phyloP scores from a whole-genome alignment of 495 filamentous ascomycete genomes.

The Aspergillus steynii region DNA sequence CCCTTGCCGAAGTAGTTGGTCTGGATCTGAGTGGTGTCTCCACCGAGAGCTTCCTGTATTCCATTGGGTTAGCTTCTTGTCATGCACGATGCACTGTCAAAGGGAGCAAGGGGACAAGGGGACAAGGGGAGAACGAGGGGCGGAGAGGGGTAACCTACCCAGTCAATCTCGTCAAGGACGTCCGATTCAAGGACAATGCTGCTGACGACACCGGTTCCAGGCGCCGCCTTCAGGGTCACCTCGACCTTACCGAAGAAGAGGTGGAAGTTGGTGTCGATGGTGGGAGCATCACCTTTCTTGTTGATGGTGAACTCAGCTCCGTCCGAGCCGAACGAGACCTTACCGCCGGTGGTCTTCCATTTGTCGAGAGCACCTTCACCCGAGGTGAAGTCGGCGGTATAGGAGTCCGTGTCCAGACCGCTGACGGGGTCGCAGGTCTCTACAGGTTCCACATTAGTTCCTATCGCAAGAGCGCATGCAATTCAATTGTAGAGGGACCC shows the following conservation, averaged over 20 bases:
- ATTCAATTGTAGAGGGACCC: conserved; percentile 12
- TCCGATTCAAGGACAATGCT: conserved; percentile 86
- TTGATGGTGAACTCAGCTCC: conserved; percentile 72
- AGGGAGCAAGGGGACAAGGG: not conserved
- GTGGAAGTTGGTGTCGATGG: conserved; percentile 71
- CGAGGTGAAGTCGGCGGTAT: conserved; percentile 52
- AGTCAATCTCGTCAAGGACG: conserved; percentile 94
- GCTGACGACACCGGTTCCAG: conserved; percentile 74
- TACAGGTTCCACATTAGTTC: conserved; percentile 12
- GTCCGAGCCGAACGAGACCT: conserved; percentile 47
- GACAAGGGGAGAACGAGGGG: conserved; percentile 1
- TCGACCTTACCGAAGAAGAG: conserved; percentile 76
- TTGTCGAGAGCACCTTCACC: conserved; percentile 49
- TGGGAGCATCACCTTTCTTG: conserved; percentile 71
- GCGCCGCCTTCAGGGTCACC: conserved; percentile 70
- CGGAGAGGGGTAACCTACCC: conserved; percentile 54
- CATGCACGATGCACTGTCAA: not conserved
- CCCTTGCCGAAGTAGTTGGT: conserved; percentile 97
- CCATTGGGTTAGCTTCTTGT: not conserved
- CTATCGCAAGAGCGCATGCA: not conserved
- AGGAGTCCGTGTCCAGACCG: conserved; percentile 57
- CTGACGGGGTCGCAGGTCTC: conserved; percentile 61
- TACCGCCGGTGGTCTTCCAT: conserved; percentile 63
- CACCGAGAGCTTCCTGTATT: conserved; percentile 54
- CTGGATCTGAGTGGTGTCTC: conserved; percentile 66